These are phyloP conservation scores for Laburnicola sp. DNA, from an alignment of 2,329 filamentous ascomycete genomes.

Conservation along the genomic window DNA sequence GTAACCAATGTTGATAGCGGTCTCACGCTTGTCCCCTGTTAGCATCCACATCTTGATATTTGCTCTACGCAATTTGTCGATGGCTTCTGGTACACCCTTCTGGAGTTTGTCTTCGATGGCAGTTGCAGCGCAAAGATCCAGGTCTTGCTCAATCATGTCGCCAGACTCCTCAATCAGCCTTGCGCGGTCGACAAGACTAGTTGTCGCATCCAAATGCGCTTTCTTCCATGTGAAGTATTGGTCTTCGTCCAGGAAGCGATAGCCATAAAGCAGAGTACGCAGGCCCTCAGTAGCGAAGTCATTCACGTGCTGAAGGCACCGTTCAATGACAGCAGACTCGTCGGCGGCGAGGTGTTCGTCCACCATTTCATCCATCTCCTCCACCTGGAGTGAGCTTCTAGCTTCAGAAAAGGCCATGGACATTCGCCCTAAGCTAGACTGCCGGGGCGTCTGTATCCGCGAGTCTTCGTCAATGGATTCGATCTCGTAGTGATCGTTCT, in stretches of 20 bases:
- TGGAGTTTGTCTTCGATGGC: constrained; percentile 93
- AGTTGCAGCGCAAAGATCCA: constrained; percentile 80
- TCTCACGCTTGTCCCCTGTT: constrained; percentile 90
- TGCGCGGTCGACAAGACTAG: constrained; percentile 75
- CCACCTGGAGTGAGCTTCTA: constrained; percentile 56
- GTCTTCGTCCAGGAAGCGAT: constrained; percentile 71
- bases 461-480: constrained; percentile 52
- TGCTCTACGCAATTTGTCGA: constrained; percentile 83
- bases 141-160: constrained; percentile 73
- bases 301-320: constrained; percentile 84
- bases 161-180: constrained; percentile 76
- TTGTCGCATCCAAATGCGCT: constrained; percentile 74
- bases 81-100: constrained; percentile 84
- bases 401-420: constrained; percentile 56
- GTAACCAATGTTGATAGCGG: constrained; percentile 88
- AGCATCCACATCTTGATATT: constrained; percentile 98
- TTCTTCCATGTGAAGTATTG: constrained; percentile 78
- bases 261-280: constrained; percentile 78
- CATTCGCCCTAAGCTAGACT: constrained; percentile 50
- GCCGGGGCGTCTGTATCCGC: constrained; percentile 58
- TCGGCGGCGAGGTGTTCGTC: constrained; percentile 64
- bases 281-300: constrained; percentile 86
- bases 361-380: constrained; percentile 59
- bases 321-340: constrained; percentile 71
- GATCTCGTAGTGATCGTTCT: constrained; percentile 58